Conservation (phyloP, 176 grass and related monocot species). For the Raddia distichophylla region DNA sequence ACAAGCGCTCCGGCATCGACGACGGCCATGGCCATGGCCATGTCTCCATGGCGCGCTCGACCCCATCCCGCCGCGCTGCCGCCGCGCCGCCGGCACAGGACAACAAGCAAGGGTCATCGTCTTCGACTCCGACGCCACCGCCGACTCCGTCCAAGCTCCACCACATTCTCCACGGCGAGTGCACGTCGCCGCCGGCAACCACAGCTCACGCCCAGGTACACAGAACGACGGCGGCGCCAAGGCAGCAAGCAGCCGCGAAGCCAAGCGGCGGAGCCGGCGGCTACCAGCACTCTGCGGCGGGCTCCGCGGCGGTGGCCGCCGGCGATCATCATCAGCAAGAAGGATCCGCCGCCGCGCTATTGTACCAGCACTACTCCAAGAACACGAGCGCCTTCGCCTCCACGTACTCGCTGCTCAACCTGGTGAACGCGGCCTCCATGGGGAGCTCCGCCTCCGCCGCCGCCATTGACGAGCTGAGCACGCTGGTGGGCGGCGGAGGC, state of each 20-base stretch:
- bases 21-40: constrained; percentile 53
- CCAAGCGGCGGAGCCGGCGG: not conserved
- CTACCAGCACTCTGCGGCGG: constrained; percentile 32
- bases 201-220: constrained; percentile 24
- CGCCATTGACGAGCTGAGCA: constrained; percentile 74
- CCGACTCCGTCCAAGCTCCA: constrained; percentile 55
- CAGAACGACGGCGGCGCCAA: constrained; percentile 13
- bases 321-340: constrained; percentile 33
- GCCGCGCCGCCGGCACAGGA: constrained; percentile 8
- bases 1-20: constrained; percentile 89
- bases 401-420: constrained; percentile 72
- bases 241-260: constrained; percentile 23
- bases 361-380: constrained; percentile 52
- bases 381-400: constrained; percentile 53
- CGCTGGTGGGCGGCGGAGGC: constrained; percentile 56
- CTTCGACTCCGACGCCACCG: constrained; percentile 50
- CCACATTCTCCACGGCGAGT: constrained; percentile 58
- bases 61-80: constrained; percentile 23
- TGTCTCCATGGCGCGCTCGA: constrained; percentile 36
- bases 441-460: constrained; percentile 44
- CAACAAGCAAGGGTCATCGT: constrained; percentile 52
- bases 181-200: constrained; percentile 42
- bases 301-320: not conserved
- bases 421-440: constrained; percentile 59
- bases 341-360: constrained; percentile 14